Evolutionary conservation across 2,329 filamentous ascomycete species (phyloP).

Genomic region (Kalaharituber pfeilii): DNA sequence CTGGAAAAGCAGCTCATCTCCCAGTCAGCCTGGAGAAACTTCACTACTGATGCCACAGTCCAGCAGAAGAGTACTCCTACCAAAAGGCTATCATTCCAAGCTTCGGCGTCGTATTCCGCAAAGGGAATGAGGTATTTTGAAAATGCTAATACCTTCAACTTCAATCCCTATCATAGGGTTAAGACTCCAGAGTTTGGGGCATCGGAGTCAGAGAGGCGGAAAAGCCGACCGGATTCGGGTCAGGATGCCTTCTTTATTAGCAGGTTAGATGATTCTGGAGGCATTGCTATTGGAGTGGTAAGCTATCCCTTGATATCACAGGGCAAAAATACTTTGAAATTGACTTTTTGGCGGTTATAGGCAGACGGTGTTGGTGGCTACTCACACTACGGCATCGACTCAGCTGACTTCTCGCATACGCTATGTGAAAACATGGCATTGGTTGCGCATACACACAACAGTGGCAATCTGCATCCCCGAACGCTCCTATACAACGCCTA

Average conservation of each 20-base stretch:
- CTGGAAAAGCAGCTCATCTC: neutral
- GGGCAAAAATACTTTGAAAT: neutral
- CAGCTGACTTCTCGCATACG: conserved; percentile 85
- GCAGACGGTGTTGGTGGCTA: conserved; percentile 93
- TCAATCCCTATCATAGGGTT: conserved; percentile 43
- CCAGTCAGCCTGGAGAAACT: neutral
- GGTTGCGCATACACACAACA: conserved; percentile 37
- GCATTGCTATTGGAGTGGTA: conserved; percentile 61
- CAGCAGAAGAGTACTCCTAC: neutral
- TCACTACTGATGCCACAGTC: neutral
- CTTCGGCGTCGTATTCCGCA: conserved; percentile 57
- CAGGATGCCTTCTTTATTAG: conserved; percentile 94
- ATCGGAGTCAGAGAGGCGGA: conserved; percentile 39
- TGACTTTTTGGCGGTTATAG: conserved; percentile 7
- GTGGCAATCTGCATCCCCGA: conserved; percentile 39
- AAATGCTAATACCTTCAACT: conserved; percentile 52
- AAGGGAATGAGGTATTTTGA: conserved; percentile 54
- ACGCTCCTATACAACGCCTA: conserved; percentile 69
- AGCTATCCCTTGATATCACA: neutral
- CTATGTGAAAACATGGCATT: conserved; percentile 86
- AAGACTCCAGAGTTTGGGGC: neutral
- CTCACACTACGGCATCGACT: conserved; percentile 81
- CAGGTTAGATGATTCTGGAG: conserved; percentile 51
- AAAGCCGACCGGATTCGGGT: conserved; percentile 56
- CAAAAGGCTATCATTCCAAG: conserved; percentile 43